phyloP scores from a whole-genome alignment of 2,329 filamentous ascomycete genomes.

The Aspergillus floridensis region DNA sequence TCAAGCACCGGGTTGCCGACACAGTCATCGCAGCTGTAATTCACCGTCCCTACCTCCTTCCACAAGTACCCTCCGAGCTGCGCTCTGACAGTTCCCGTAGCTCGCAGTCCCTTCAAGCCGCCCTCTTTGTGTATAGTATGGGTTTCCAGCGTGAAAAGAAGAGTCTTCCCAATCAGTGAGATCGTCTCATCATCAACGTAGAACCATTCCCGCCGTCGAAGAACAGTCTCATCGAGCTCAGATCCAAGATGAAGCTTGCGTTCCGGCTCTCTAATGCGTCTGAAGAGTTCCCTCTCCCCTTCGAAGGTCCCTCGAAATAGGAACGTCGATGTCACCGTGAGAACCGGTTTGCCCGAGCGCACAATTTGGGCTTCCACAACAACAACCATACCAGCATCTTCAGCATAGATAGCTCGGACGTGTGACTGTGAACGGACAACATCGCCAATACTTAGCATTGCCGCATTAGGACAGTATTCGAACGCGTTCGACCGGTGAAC shows the following conservation, averaged over 20 bases:
- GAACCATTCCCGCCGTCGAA: conserved; percentile 17
- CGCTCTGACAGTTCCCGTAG: conserved; percentile 10
- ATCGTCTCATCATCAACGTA: neutral
- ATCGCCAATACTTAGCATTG: conserved; percentile 13
- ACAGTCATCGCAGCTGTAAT: conserved; percentile 11
- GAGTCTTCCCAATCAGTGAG: conserved; percentile 9
- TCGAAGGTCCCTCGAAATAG: conserved; percentile 8
- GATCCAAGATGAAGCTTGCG: conserved; percentile 8
- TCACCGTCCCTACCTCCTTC: conserved; percentile 6
- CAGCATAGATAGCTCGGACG: conserved; percentile 13
- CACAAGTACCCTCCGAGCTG: neutral
- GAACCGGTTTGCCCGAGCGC: conserved; percentile 10
- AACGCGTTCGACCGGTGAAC: conserved; percentile 19
- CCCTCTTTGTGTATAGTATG: conserved; percentile 1
- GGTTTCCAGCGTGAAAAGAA: conserved; percentile 13
- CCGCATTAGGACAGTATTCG: conserved; percentile 9
- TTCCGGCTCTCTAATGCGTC: conserved; percentile 3
- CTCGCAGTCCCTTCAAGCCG: conserved; percentile 1
- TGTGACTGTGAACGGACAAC: conserved; percentile 11
- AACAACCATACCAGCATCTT: conserved; percentile 14
- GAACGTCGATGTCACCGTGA: conserved; percentile 17
- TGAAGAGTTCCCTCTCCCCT: conserved; percentile 1
- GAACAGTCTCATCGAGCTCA: conserved; percentile 11
- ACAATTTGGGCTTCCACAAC: conserved; percentile 12
- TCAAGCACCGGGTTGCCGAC: conserved; percentile 17